Evolutionary conservation across 2,329 filamentous ascomycete species (phyloP), one percentile per base, ranked within the genome.

Genomic region (Intubia oerlemansii): DNA sequence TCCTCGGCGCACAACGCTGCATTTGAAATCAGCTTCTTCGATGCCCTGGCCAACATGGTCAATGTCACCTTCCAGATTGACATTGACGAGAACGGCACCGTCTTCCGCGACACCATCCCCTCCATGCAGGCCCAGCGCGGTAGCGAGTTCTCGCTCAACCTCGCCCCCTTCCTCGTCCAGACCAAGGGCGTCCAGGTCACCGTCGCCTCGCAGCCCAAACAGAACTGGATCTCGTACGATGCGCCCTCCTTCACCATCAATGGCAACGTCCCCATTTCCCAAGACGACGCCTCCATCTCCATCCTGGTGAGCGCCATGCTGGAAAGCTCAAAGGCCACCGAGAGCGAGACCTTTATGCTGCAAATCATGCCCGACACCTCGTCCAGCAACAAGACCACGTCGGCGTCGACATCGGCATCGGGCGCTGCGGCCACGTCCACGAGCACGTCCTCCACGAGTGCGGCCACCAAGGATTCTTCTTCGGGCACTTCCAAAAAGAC

Each of bases 11-110:
- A 55, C 27, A 64, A 69, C 4, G 56, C 62, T 17, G 74, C 73
- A 38, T 59, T 85, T 22, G 65, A 57, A 1, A 51, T 82, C 24
- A 53, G 53, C 5, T 62, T 69, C 2, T 52, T 49, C 6, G 73
- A 80, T 41, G 52, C 50, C n/a, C 66, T 59, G 35, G 58, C 57
- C 5, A 63, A 79, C 42, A 50, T 48, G 5, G 59, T 76, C 6
- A 65, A 60, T 27, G 52, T 68, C 10, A 64, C 63, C 1, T 43
- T 79, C 7, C 30, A 38, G 12, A 27, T 51, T 7, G 34, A 41
- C 16, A 28, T 46, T 14, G 43, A 41, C 5, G 45, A 50, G 3
- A 40, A 43, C 10, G 35, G 31, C 17, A 31, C 26, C 5, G 38
- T 61, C 3, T 59, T 64, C 36, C 43, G 43, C 25, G 45, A 46